phyloP scores from a whole-genome alignment of 2,329 filamentous ascomycete genomes.

The Alternaria gaisen region DNA sequence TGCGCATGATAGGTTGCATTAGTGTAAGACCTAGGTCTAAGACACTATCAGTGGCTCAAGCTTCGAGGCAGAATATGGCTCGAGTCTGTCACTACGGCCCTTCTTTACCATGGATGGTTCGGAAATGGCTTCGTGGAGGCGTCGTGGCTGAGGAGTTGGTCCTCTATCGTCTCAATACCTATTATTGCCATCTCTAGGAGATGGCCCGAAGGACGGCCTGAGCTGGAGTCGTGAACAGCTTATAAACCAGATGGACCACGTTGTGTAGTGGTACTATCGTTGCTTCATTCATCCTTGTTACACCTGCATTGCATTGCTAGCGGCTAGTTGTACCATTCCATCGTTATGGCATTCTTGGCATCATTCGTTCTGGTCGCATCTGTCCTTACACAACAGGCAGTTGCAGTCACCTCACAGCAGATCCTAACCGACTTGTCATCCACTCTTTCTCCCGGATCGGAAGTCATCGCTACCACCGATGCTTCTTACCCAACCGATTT shows the following conservation, averaged over 20 bases:
- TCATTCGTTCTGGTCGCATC: background rate
- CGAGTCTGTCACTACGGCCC: background rate
- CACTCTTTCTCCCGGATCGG: background rate
- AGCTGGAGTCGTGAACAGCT: background rate
- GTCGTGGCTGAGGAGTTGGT: background rate
- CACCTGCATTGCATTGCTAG: background rate
- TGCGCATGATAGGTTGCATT: background rate
- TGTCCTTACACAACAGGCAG: background rate
- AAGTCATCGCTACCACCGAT: background rate
- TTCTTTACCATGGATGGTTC: background rate
- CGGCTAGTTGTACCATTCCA: background rate
- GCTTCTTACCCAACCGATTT: background rate
- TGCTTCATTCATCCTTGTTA: slow-evolving; percentile 1
- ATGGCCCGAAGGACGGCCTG: background rate
- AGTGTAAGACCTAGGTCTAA: background rate
- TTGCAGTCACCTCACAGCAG: slow-evolving; percentile 6
- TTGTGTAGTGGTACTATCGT: background rate
- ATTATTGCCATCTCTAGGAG: background rate
- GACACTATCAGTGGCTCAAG: background rate
- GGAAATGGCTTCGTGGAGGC: background rate
- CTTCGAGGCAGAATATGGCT: background rate
- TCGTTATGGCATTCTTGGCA: slow-evolving; percentile 4
- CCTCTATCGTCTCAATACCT: background rate
- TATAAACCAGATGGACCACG: background rate
- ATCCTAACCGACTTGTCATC: slow-evolving; percentile 5